Base-by-base conservation (phyloP, 2,329 filamentous ascomycete species). In the Fusarium sp. region DNA sequence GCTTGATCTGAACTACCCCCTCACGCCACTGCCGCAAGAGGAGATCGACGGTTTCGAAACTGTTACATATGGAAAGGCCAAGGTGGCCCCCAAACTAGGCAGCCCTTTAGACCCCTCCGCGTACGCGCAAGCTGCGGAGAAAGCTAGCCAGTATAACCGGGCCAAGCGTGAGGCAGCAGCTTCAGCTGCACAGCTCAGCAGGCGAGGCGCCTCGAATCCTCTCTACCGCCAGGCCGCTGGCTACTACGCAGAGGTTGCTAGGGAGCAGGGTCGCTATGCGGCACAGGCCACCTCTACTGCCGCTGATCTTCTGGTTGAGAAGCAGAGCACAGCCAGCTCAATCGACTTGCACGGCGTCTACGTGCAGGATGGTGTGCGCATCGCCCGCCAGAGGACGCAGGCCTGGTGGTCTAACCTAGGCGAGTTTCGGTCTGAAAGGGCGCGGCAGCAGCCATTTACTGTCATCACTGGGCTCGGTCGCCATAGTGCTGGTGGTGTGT, bases 291-390 rank as follows among this genome's bases (percentile, higher is more conserved):
- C 83, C 16, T 88, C 89, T n/a, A 83, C 83, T 0, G 89, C 89
- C 1, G 92, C 93, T 1, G 91, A 96, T 73, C 79, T 86, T 0
- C 83, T 90, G 4, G 94, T 95, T 1, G 84, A 89, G 10, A 76
- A 81, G 9, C 90, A 93, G 75, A 94, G 92, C 55, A 85, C 84
- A 0, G 64, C 77, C 1, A 83, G 79, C 1, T 81, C 84, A 18
- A 83, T 96, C 7, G 95, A 98, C 78, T 82, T 98, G 25, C 95
- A 98, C 77, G 93, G 93, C 6, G 88, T 97, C 5, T 89, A 85
- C 46, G 93, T 97, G 1, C 83, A 89, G 53, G 92, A 97, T 77
- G 95, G 91, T 1, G 89, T 93, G 29, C 85, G 92, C 3, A 97
- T 97, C 69, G 89, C 92, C 1, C 85, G 86, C 29, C 84, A 89